These are phyloP conservation scores for Alternaria ethzedia DNA, from an alignment of 2,329 filamentous ascomycete species.

Conservation along the genomic window DNA sequence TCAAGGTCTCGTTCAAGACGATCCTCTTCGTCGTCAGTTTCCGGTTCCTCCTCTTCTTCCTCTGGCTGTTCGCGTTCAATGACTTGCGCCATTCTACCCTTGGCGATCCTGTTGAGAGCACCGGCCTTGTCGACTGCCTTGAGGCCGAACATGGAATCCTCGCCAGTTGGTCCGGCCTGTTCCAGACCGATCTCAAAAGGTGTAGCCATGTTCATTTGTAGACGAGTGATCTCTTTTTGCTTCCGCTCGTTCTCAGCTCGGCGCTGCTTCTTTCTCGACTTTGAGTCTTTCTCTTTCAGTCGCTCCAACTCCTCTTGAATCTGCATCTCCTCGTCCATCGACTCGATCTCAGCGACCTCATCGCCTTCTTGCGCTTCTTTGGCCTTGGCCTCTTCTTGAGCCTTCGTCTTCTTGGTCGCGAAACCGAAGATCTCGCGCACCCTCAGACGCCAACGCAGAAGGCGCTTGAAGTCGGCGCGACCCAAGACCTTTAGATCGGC, in stretches of 20 bases:
- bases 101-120: constrained; percentile 70
- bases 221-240: constrained; percentile 89
- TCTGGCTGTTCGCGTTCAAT: constrained; percentile 58
- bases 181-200: constrained; percentile 97
- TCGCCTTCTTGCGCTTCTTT: constrained; percentile 54
- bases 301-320: constrained; percentile 87
- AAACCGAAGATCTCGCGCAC: constrained; percentile 92
- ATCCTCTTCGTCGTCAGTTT: constrained; percentile 81
- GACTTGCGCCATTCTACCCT: constrained; percentile 78
- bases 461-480: constrained; percentile 88
- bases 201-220: constrained; percentile 97
- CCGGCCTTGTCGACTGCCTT: constrained; percentile 80
- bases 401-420: constrained; percentile 70
- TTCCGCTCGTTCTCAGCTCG: constrained; percentile 92
- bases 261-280: constrained; percentile 81
- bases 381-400: constrained; percentile 53
- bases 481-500: constrained; percentile 83
- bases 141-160: constrained; percentile 85
- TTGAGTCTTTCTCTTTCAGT: constrained; percentile 77
- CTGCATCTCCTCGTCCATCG: constrained; percentile 93
- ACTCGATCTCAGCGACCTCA: constrained; percentile 81
- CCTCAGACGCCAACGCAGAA: constrained; percentile 87
- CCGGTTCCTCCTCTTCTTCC: constrained; percentile 57
- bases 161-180: constrained; percentile 76
- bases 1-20: constrained; percentile 85